Evolutionary conservation across 805 yeast species (phyloP).

Genomic region (Ogataea minuta): DNA sequence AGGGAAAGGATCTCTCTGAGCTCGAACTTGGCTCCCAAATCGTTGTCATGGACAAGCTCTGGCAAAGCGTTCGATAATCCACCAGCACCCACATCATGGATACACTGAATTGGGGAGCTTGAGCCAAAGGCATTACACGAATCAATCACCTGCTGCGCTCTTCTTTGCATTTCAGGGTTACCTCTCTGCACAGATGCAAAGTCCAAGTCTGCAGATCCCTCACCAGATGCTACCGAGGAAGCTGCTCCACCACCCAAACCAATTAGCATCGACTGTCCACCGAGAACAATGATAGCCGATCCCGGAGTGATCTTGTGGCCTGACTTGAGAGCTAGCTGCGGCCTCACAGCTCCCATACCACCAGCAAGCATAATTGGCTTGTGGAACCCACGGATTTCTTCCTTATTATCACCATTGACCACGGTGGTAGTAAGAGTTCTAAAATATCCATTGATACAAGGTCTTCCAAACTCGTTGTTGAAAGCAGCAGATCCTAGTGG

Average conservation of each 20-base stretch:
- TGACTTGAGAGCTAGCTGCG: slow-evolving; percentile 79
- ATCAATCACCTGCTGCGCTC: slow-evolving; percentile 97
- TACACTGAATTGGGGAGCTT: slow-evolving; percentile 80
- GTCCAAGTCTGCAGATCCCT: slow-evolving; percentile 93
- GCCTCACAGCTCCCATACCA: slow-evolving; percentile 96
- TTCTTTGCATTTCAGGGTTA: slow-evolving; percentile 98
- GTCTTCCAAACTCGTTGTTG: slow-evolving; percentile 98
- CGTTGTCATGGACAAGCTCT: slow-evolving; percentile 95
- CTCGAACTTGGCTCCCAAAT: slow-evolving; percentile 90
- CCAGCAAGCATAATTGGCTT: slow-evolving; percentile 99
- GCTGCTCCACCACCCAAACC: slow-evolving; percentile 99
- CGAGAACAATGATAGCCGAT: slow-evolving; percentile 85
- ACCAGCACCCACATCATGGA: slow-evolving; percentile 99
- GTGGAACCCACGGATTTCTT: slow-evolving; percentile 91
- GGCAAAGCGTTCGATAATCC: slow-evolving; percentile 97
- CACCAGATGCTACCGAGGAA: slow-evolving; percentile 93
- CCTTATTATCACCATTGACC: slow-evolving; percentile 54
- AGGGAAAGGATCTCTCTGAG: slow-evolving; percentile 84
- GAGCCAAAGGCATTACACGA: slow-evolving; percentile 83
- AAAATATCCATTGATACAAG: slow-evolving; percentile 94
- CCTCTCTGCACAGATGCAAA: slow-evolving; percentile 99
- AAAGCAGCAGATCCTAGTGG: slow-evolving; percentile 98
- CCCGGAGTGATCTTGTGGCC: slow-evolving; percentile 89
- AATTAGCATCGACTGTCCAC: slow-evolving; percentile 97
- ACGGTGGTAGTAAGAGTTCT: slow-evolving; percentile 88